Evolutionary conservation across 2,329 filamentous ascomycete genomes (phyloP).

Genomic region (Apiospora saccharicola): DNA sequence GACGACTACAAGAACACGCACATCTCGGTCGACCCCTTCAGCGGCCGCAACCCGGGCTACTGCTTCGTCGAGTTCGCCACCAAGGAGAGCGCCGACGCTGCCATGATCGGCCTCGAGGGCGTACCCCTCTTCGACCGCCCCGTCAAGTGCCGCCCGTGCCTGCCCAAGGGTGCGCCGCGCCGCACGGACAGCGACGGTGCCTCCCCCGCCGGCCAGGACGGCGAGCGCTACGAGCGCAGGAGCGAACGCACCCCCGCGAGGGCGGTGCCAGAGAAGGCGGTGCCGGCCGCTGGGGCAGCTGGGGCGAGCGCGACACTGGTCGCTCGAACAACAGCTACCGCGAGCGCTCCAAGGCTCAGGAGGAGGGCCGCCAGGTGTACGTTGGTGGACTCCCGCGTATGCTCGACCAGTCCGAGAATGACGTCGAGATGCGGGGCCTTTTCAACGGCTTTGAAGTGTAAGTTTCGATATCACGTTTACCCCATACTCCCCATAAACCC

Average conservation of each 20-base stretch:
- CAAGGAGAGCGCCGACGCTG: constrained; percentile 62
- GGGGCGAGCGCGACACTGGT: constrained; percentile 34
- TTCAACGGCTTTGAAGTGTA: constrained; percentile 56
- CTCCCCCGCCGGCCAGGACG: constrained; percentile 6
- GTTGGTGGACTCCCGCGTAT: constrained; percentile 60
- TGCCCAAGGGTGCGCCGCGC: constrained; percentile 54
- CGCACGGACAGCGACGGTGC: constrained; percentile 27
- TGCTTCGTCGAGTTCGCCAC: constrained; percentile 75
- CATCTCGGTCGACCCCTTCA: constrained; percentile 74
- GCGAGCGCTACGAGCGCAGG: constrained; percentile 30
- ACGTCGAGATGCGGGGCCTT: constrained; percentile 53
- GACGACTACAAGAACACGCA: constrained; percentile 61
- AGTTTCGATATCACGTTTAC: constrained; percentile 30
- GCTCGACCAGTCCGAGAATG: constrained; percentile 55
- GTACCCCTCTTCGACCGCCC: constrained; percentile 62
- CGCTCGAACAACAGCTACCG: constrained; percentile 40
- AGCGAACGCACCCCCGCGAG: constrained; percentile 33
- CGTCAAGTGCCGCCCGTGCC: constrained; percentile 70
- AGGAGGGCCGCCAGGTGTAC: constrained; percentile 52
- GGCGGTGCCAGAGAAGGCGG: constrained; percentile 24
- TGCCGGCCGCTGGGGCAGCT: constrained; percentile 25
- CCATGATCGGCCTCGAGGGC: constrained; percentile 64
- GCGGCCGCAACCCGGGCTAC: constrained; percentile 74
- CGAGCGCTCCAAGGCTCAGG: constrained; percentile 33
- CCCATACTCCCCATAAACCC: not conserved